These are phyloP conservation scores for Somion occarium DNA, from an alignment of 1,284 basidiomycete genomes.

Conservation along the genomic window DNA sequence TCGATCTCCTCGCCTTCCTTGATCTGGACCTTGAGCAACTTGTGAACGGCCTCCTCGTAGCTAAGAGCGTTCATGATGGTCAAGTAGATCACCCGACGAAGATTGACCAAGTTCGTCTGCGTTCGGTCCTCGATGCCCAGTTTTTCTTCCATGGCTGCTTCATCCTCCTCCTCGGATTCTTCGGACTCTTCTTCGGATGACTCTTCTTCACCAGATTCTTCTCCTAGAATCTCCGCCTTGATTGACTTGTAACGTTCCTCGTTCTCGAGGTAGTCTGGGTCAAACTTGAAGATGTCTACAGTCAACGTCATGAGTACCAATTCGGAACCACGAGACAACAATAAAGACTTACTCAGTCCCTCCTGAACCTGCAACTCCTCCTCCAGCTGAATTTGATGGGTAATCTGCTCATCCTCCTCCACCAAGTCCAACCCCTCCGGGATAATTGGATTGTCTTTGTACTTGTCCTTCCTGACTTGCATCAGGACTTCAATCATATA, in stretches of 20 bases:
- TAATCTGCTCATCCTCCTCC: constrained; percentile 96
- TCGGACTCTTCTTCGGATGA: constrained; percentile 54
- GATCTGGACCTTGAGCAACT: constrained; percentile 90
- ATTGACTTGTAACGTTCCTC: constrained; percentile 93
- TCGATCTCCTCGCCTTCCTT: constrained; percentile 95
- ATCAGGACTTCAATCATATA: constrained; percentile 99
- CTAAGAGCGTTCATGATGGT: constrained; percentile 98
- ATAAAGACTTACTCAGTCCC: constrained; percentile 70
- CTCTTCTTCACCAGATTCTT: constrained; percentile 73
- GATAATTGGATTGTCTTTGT: constrained; percentile 95
- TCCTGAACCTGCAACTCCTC: constrained; percentile 94
- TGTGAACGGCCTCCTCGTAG: constrained; percentile 99
- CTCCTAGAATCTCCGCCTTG: constrained; percentile 92
- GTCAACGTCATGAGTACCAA: constrained; percentile 9
- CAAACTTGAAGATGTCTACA: constrained; percentile 92
- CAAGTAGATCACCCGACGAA: constrained; percentile 92
- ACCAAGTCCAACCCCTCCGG: constrained; percentile 95
- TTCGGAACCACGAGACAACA: constrained; percentile 1
- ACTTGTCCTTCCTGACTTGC: constrained; percentile 97
- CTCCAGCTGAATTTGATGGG: constrained; percentile 88
- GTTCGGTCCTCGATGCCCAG: constrained; percentile 94
- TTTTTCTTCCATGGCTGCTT: constrained; percentile 66
- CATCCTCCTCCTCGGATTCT: constrained; percentile 61
- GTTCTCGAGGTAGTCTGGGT: constrained; percentile 85
- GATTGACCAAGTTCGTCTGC: constrained; percentile 93